A percentile compares a stretch with the other conserved stretches of the same genome.
Conservation (phyloP, 805 yeast species). For the Sugiyamaella chiloensis region DNA sequence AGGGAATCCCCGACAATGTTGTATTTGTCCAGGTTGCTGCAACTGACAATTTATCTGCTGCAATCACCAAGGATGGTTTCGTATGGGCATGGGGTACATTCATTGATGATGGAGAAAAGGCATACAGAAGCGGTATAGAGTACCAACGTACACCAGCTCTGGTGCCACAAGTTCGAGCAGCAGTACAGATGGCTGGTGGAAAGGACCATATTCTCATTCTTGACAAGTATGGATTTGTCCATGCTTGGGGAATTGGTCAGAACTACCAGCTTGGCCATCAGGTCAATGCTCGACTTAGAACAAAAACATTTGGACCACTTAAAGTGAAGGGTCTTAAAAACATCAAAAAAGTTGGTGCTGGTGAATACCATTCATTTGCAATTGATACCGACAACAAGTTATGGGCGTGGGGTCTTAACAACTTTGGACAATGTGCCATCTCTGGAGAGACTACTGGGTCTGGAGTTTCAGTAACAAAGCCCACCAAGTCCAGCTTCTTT, state of each 20-base stretch:
- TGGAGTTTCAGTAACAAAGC: constrained; percentile 74
- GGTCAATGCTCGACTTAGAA: constrained; percentile 39
- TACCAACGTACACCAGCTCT: constrained; percentile 68
- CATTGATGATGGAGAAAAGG: constrained; percentile 78
- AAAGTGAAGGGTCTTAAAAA: constrained; percentile 75
- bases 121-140: constrained; percentile 63
- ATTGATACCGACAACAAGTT: constrained; percentile 68
- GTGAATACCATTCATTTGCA: constrained; percentile 96
- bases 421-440: constrained; percentile 93
- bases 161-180: constrained; percentile 57
- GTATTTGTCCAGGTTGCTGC: constrained; percentile 82
- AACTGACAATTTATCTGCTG: constrained; percentile 87
- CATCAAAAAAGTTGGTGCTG: constrained; percentile 78
- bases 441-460: constrained; percentile 57
- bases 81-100: constrained; percentile 98
- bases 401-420: constrained; percentile 92
- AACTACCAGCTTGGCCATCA: constrained; percentile 88
- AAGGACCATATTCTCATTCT: constrained; percentile 88
- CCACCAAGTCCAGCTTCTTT: constrained; percentile 68
- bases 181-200: constrained; percentile 84
- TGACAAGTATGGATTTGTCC: constrained; percentile 80
- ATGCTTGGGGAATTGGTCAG: constrained; percentile 97
- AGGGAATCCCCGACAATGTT: constrained; percentile 50
- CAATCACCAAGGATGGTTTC: constrained; percentile 73
- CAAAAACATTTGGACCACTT: constrained; percentile 59